phyloP scores from a whole-genome alignment of 2,329 filamentous ascomycete genomes.

The Dichotomopilus funicola region DNA sequence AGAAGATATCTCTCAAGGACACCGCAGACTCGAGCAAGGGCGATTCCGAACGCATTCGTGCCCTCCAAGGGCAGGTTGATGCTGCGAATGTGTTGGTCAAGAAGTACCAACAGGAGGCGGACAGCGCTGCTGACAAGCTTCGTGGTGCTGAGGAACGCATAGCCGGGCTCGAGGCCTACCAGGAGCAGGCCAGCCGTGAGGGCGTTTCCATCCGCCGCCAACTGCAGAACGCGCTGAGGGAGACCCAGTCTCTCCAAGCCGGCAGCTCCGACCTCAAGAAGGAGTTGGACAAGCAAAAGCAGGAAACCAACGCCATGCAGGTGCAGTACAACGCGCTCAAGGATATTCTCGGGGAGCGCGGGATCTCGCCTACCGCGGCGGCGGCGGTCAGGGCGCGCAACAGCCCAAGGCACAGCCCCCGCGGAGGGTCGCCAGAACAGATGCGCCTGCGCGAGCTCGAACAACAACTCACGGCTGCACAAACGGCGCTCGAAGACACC shows the following conservation, averaged over 20 bases:
- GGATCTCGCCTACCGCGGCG: slow-evolving; percentile 69
- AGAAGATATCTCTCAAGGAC: slow-evolving; percentile 59
- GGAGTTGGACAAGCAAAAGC: slow-evolving; percentile 75
- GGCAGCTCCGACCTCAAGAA: slow-evolving; percentile 77
- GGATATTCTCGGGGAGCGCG: slow-evolving; percentile 83
- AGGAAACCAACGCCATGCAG: slow-evolving; percentile 87
- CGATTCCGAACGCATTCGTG: slow-evolving; percentile 59
- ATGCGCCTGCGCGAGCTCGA: slow-evolving; percentile 78
- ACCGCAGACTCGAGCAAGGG: slow-evolving; percentile 40
- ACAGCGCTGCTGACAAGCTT: slow-evolving; percentile 79
- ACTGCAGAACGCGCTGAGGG: slow-evolving; percentile 74
- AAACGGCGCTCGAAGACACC: slow-evolving; percentile 78
- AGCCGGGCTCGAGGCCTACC: slow-evolving; percentile 90
- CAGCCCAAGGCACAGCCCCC: slow-evolving; percentile 57
- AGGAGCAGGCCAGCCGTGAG: slow-evolving; percentile 93
- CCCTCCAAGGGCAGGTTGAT: slow-evolving; percentile 73
- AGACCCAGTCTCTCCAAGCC: slow-evolving; percentile 73
- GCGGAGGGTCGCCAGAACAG: slow-evolving; percentile 73
- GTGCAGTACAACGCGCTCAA: slow-evolving; percentile 92
- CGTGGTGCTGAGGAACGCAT: slow-evolving; percentile 93
- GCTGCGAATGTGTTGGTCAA: slow-evolving; percentile 73
- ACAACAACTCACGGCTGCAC: slow-evolving; percentile 70
- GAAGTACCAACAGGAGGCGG: slow-evolving; percentile 83
- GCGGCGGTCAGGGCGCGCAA: slow-evolving; percentile 64
- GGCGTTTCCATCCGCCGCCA: slow-evolving; percentile 85